Evolutionary conservation across 192 early-diverging fungal genomes (phyloP).

Genomic region (Coemansia sp.): DNA sequence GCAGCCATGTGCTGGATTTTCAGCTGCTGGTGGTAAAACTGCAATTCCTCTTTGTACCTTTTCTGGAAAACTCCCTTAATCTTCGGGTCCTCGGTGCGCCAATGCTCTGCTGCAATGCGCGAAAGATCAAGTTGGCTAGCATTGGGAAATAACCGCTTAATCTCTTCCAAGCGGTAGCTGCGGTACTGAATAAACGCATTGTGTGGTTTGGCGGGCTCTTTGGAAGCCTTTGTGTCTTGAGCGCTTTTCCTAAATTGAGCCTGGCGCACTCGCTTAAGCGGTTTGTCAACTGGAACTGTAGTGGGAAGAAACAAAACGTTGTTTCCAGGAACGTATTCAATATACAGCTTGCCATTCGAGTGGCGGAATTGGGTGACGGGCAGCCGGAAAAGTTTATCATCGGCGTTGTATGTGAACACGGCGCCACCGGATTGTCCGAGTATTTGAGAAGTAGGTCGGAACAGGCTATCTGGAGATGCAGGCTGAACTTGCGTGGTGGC

Average conservation of each 20-base stretch:
- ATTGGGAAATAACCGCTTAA: slow-evolving; percentile 11
- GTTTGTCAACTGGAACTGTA: neutral
- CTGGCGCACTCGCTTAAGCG: neutral
- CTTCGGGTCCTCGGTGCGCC: slow-evolving; percentile 20
- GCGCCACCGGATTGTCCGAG: slow-evolving; percentile 2
- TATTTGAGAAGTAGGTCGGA: slow-evolving; percentile 14
- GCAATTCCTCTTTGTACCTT: slow-evolving; percentile 17
- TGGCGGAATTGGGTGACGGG: slow-evolving; percentile 21
- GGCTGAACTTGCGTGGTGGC: neutral
- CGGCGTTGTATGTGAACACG: slow-evolving; percentile 4
- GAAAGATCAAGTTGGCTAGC: slow-evolving; percentile 25
- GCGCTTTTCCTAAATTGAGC: neutral
- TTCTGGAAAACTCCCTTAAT: slow-evolving; percentile 17
- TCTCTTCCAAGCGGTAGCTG: slow-evolving; percentile 11
- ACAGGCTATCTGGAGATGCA: neutral
- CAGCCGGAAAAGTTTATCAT: slow-evolving; percentile 6
- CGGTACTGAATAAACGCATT: slow-evolving; percentile 42
- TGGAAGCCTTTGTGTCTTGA: neutral
- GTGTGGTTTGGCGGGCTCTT: slow-evolving; percentile 13
- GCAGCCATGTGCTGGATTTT: slow-evolving; percentile 14
- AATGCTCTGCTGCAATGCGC: slow-evolving; percentile 27
- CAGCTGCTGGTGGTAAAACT: slow-evolving; percentile 18
- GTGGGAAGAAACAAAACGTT: slow-evolving; percentile 25
- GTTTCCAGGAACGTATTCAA: slow-evolving; percentile 29
- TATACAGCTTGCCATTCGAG: slow-evolving; percentile 21